A percentile compares a stretch with the other conserved stretches of the same genome.
Conservation (phyloP, 257 asterid genomes). For the Salvia splendens region DNA sequence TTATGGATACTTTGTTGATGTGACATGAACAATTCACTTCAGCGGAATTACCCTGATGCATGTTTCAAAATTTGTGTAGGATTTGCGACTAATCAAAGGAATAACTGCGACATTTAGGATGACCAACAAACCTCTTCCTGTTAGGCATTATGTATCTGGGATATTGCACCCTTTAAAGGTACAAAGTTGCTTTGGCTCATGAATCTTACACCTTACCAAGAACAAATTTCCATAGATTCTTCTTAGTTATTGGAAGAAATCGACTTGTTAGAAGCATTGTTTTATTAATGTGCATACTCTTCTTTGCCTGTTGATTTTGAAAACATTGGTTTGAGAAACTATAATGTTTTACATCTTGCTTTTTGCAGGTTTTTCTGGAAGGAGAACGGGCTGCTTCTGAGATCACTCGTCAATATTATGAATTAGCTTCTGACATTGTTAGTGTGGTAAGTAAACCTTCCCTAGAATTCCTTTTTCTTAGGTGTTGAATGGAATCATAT, state of each 20-base stretch:
- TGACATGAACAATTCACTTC: conserved; percentile 29
- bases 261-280: neutral
- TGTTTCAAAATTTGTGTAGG: conserved; percentile 51
- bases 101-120: conserved; percentile 95
- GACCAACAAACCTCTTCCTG: conserved; percentile 97
- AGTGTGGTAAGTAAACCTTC: conserved; percentile 59
- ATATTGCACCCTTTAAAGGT: conserved; percentile 89
- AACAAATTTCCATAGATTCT: neutral
- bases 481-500: conserved; percentile 19
- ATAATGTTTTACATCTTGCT: neutral
- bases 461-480: conserved; percentile 5
- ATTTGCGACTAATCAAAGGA: conserved; percentile 87
- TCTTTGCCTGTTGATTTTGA: neutral
- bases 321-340: neutral
- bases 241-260: conserved; percentile 24
- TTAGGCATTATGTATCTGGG: conserved; percentile 85
- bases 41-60: conserved; percentile 14
- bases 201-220: conserved; percentile 26
- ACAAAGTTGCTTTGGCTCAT: conserved; percentile 26
- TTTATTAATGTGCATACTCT: neutral
- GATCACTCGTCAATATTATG: conserved; percentile 76
- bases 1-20: conserved; percentile 25
- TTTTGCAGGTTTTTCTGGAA: conserved; percentile 74
- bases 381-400: conserved; percentile 75
- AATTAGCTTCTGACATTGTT: conserved; percentile 79